Base-by-base conservation (phyloP, 2,329 filamentous ascomycete genomes). In the Huntiella savannae region DNA sequence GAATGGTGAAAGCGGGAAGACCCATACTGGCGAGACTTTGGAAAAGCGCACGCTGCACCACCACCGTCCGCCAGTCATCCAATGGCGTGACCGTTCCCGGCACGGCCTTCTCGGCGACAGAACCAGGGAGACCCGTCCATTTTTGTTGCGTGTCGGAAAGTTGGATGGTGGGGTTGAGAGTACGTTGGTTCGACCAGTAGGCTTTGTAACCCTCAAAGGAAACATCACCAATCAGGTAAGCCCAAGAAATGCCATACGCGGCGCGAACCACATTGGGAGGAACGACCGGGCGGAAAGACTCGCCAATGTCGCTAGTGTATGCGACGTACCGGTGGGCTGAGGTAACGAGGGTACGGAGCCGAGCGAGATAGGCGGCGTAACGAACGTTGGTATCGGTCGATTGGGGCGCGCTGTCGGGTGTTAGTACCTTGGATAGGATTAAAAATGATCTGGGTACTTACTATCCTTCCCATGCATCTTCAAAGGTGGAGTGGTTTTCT, bases 301-400 rank as follows among this genome's bases (percentile, higher is more conserved):
- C 91, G 59, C 91, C 91, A 52, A 98, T 88, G 57, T 96, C 88
- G 15, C 80, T 87, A 0, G 91, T 96, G 61, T 98, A 98, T 48
- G 91, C 91, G 42, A 98, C 86, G 58, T 98, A 98, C 56, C 91
- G 79, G 57, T 96, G 91, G 3, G 87, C 87, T 12, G 82, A 85
- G 54, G 87, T 68, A 56, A 98, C 76, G 53, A 96, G 82, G 5
- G 87, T 94, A 51, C 84, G 78, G 52, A 91, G 66, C 42, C 91
- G 79, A 50, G 79, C 77, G 41, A 85, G 84, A 63, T 98, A 98
- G 54, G 82, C 91, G 48, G 87, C 88, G 64, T 96, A 98, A 57
- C 91, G 82, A 56, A 93, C 67, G 54, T 77, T 79, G 54, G 77
- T 82, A 46, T 95, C 84, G 50, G 85, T 95, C 4, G 85, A 82